phyloP scores from a whole-genome alignment of 257 asterid genomes.

The Ligustrum vulgare region DNA sequence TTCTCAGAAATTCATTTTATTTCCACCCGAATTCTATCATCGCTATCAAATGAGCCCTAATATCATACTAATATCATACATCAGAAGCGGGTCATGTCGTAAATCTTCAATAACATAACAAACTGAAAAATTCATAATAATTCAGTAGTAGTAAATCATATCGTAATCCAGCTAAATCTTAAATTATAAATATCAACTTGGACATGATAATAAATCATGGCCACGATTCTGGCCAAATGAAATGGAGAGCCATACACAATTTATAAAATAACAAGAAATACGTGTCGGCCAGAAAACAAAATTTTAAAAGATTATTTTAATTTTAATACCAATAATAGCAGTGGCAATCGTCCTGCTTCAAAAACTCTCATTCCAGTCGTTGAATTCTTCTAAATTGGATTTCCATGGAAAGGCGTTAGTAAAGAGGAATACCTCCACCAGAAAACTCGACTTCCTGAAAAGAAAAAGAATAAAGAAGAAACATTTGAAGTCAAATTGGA shows the following conservation, averaged over 20 bases:
- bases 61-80: too few species aligned
- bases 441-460: constrained; percentile 92
- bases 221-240: constrained; percentile 16
- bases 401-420: constrained; percentile 33
- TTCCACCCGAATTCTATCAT: too few species aligned
- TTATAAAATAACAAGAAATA: constrained; percentile 4
- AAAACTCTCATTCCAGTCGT: constrained; percentile 17
- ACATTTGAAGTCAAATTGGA: not conserved
- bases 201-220: not conserved
- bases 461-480: not conserved
- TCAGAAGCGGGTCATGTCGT: too few species aligned
- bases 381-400: not conserved
- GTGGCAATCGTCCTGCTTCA: constrained; percentile 11
- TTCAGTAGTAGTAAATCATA: not conserved
- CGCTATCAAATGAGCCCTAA: too few species aligned
- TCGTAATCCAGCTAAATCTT: not conserved
- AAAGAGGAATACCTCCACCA: constrained; percentile 78
- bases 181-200: not conserved
- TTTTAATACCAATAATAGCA: not conserved
- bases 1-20: too few species aligned
- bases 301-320: too few species aligned
- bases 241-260: not conserved
- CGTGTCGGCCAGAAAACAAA: too few species aligned
- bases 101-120: not conserved
- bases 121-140: not conserved